Base-by-base conservation (phyloP, 2,329 filamentous ascomycete genomes). In the Sarocladium kiliense region DNA sequence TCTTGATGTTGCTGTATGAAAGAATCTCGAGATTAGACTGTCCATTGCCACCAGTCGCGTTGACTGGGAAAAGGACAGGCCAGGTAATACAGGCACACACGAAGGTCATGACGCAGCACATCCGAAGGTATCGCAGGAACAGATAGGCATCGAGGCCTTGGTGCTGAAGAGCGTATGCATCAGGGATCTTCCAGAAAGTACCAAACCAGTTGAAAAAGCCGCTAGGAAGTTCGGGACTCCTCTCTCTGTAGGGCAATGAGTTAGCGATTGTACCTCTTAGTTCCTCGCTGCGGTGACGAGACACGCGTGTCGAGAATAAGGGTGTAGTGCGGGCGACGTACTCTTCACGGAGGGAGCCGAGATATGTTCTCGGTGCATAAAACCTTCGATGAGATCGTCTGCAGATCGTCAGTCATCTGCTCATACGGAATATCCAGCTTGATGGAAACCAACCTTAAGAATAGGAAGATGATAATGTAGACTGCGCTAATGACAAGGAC, bases 101-200 rank as follows among this genome's bases (percentile, higher is more conserved):
- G 53, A 96, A 78, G 70, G 88, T 92, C 61, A 94, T 88, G 62
- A 88, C 79, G 55, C 87, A 82, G 26, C 86, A 76, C 54, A 94
- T 83, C 64, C 90, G 88, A 58, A 97, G 76, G 66, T 91, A 95
- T 44, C 92, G 89, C 45, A 97, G 80, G 65, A 95, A 90, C 25
- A 97, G 82, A 68, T 91, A 97, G 30, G 88, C 86, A 68, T 97
- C 93, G 59, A 97, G 81, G 2, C 90, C 91, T 68, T 91, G 88
- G 70, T 96, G 90, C 62, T 92, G 88, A 39, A 97, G 80, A 25
- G 91, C 80, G 63, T 90, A 94, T 57, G 84, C 85, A 69, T 97
- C 92, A 5, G 79, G 77, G 47, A 84, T 71, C 62, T 80, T 80
- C 72, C 80, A 81, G 70, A 88, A 85, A 10, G 79, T 73, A 39